Evolutionary conservation across 2,329 filamentous ascomycete genomes (phyloP), one percentile per base, ranked within the genome.

Genomic region (Arthrobotrys conoides): DNA sequence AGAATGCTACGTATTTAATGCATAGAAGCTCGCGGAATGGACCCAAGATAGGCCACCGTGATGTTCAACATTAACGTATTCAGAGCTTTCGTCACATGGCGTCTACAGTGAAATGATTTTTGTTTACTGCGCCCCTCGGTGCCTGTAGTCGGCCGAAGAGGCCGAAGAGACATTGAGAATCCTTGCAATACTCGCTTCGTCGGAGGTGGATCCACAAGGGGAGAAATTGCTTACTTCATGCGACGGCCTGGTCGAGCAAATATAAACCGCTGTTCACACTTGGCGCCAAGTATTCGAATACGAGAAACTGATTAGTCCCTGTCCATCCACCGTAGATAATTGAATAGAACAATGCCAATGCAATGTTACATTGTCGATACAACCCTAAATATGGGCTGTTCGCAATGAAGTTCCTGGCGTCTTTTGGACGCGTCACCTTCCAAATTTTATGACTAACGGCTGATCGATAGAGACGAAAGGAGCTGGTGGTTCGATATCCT

Each of bases 341-440:
- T 59, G 53, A 38, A 44, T 36, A 12, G 33, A n/a, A 38, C 53
- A 30, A n/a, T n/a, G n/a, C n/a, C n/a, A n/a, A n/a, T n/a, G 27
- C 36, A 22, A 61, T 61, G 55, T 61, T 61, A 61, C 55, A 61
- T 61, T 44, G 57, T 61, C 20, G 57, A 27, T 61, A 59, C 53
- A 59, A 24, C 18, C 16, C 30, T 61, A 61, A 61, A 44, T 41
- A 61, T 61, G 57, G 33, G n/a, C 57, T 20, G 33, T 36, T 44
- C n/a, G 22, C 3, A 20, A 20, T 20, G 33, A 12, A n/a, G 18
- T 61, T 24, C 55, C 55, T 61, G 33, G 36, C 14, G 18, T 61
- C 36, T 27, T 12, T 27, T 61, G 57, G 57, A 61, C 57, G 57
- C 57, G 57, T 61, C 57, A 61, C 57, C 57, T 44, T 44, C 57